A percentile compares a stretch with the other conserved stretches of the same genome.
phyloP scores from a whole-genome alignment of 1,284 basidiomycete species.

The Cystobasidiaceae sp. region DNA sequence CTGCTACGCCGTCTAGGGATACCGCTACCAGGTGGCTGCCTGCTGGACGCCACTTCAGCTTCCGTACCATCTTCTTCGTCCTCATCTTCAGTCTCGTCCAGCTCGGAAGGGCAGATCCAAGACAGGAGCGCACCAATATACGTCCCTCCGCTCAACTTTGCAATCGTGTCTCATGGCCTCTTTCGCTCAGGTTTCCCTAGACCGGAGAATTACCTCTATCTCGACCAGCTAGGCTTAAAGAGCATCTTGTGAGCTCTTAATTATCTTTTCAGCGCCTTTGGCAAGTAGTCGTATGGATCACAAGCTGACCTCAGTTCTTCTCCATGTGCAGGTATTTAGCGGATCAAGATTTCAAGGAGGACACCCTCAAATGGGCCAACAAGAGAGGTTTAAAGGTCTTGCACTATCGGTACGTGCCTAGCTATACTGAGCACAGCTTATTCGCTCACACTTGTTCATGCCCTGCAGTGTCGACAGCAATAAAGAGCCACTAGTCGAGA shows the following conservation, averaged over 20 bases:
- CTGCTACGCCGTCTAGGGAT: neutral
- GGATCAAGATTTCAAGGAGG: constrained; percentile 23
- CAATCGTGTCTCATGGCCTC: constrained; percentile 50
- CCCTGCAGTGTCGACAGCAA: constrained; percentile 15
- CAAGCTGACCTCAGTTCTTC: neutral
- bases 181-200: constrained; percentile 54
- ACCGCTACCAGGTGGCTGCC: neutral
- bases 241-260: constrained; percentile 53
- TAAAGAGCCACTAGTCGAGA: constrained; percentile 23
- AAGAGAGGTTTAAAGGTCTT: constrained; percentile 2
- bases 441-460: neutral
- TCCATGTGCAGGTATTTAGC: constrained; percentile 11
- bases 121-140: constrained; percentile 31
- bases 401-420: constrained; percentile 17
- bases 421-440: neutral
- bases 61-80: constrained; percentile 8
- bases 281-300: neutral
- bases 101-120: neutral
- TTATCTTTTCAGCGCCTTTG: neutral
- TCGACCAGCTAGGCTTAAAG: constrained; percentile 52
- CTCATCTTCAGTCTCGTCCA: neutral
- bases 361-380: constrained; percentile 26
- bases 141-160: constrained; percentile 51
- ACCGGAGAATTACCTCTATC: constrained; percentile 53
- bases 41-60: neutral